phyloP scores from a whole-genome alignment of 371 early-diverging fungal species.

The Apophysomyces sp. region DNA sequence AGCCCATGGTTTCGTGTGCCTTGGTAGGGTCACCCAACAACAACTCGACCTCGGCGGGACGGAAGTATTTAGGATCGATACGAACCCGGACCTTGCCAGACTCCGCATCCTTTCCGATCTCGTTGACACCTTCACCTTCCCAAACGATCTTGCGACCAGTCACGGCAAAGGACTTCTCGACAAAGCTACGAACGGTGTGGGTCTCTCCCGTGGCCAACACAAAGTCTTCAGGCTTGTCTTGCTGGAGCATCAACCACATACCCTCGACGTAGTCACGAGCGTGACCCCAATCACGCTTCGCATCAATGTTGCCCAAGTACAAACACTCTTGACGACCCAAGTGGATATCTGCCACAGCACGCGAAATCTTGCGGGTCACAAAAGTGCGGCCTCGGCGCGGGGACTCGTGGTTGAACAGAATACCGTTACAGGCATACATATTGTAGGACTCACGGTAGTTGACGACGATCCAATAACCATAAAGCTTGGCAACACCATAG shows the following conservation, averaged over 20 bases:
- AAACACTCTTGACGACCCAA: conserved; percentile 71
- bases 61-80: conserved; percentile 78
- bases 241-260: conserved; percentile 89
- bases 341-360: conserved; percentile 80
- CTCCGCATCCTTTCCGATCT: conserved; percentile 69
- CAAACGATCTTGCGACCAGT: conserved; percentile 72
- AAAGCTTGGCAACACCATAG: conserved; percentile 85
- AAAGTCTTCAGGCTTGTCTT: conserved; percentile 77
- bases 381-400: conserved; percentile 85
- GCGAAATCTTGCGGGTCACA: conserved; percentile 83
- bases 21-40: conserved; percentile 80
- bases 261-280: conserved; percentile 87
- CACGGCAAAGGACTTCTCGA: conserved; percentile 77
- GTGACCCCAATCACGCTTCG: conserved; percentile 90
- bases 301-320: conserved; percentile 82
- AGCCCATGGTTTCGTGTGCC: conserved; percentile 68
- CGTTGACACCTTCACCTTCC: conserved; percentile 77
- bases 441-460: conserved; percentile 85
- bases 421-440: conserved; percentile 86
- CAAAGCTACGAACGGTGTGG: conserved; percentile 81
- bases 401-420: conserved; percentile 87
- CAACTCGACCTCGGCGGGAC: conserved; percentile 85
- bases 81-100: conserved; percentile 71
- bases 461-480: conserved; percentile 81
- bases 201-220: conserved; percentile 86